Percentiles rank a stretch among this genome's conserved stretches.
Evolutionary conservation across 768 basidiomycete genomes (phyloP).

Genomic region (Macrolepiota albuminosa): DNA sequence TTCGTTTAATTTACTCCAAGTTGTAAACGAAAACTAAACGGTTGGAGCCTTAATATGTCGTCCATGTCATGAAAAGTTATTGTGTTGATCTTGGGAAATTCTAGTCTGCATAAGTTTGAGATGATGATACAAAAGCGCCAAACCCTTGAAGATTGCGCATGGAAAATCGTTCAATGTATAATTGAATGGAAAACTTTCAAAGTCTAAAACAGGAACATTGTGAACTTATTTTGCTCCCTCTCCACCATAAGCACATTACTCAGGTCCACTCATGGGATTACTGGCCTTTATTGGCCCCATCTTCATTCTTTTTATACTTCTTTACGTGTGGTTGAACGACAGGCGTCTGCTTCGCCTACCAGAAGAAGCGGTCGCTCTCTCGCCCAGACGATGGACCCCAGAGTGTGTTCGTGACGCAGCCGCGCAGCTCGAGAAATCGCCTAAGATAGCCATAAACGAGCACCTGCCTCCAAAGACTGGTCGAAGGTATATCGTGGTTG

Average conservation of each 20-base stretch:
- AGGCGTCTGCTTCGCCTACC: constrained; percentile 47
- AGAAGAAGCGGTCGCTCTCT: constrained; percentile 38
- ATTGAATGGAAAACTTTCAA: too few relatives aligned
- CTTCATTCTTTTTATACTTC: constrained; percentile 10
- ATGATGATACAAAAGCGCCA: too few relatives aligned
- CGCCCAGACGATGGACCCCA: constrained; percentile 46
- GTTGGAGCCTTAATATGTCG: too few relatives aligned
- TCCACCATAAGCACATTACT: not conserved
- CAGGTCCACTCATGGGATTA: constrained; percentile 5
- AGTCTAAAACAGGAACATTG: not conserved
- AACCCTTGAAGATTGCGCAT: too few relatives aligned
- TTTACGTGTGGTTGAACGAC: constrained; percentile 46
- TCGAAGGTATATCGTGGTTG: constrained; percentile 70
- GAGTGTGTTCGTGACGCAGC: constrained; percentile 36
- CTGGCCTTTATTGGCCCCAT: not conserved
- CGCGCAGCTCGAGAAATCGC: constrained; percentile 26
- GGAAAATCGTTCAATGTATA: not conserved
- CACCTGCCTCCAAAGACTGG: constrained; percentile 66
- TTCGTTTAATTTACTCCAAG: too few relatives aligned
- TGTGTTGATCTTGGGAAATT: too few relatives aligned
- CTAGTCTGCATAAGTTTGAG: too few relatives aligned
- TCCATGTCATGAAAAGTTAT: too few relatives aligned
- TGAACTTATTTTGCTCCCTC: not conserved
- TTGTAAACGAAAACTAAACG: too few relatives aligned
- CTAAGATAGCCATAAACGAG: constrained; percentile 31